Evolutionary conservation across 352 stramenopile species (phyloP), one percentile per base, ranked within the genome.

Genomic region (Phytophthora fragariaefolia): DNA sequence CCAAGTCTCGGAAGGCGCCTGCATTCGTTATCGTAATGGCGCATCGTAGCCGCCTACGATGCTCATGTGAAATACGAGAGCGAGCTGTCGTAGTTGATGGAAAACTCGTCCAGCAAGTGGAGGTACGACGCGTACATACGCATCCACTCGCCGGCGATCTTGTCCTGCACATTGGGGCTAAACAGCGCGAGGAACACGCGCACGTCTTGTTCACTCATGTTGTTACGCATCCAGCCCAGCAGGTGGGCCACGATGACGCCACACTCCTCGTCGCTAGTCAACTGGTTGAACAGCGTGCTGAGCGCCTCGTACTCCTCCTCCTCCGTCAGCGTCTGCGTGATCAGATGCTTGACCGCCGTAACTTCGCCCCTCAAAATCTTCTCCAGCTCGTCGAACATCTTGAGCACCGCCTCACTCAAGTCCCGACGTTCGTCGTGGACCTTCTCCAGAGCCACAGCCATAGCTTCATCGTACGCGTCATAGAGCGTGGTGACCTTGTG

Each of bases 141-240:
- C 80, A 92, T 90, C 83, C 83, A 92, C 47, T 88, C 78, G 53
- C 83, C 83, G 2, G 79, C 80, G 28, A 92, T 70, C 32, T 67
- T 74, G 68, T 87, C 68, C 47, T 87, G 74, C 20, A 88, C 63
- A 28, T 92, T 74, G 17, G 65, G 17, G 46, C 77, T 76, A 50
- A 91, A 89, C 1, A 90, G 66, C 42, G 63, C 62, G 13, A 90
- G 62, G 51, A 92, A 92, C 5, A 74, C 59, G 26, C 77, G 61
- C 50, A 85, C 73, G 26, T 90, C 79, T 7, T 68, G 51, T 20
- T 85, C 79, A 32, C 56, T 69, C 64, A 88, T 72, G 52, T 80
- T 69, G 26, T 75, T 77, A 57, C 80, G 83, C 83, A 92, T 90
- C 81, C 81, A 92, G 4, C 81, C 83, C 4, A 92, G 73, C 28